These are phyloP conservation scores for Nannochloropsis salina DNA, from an alignment of 108 stramenopile genomes.

Conservation along the genomic window DNA sequence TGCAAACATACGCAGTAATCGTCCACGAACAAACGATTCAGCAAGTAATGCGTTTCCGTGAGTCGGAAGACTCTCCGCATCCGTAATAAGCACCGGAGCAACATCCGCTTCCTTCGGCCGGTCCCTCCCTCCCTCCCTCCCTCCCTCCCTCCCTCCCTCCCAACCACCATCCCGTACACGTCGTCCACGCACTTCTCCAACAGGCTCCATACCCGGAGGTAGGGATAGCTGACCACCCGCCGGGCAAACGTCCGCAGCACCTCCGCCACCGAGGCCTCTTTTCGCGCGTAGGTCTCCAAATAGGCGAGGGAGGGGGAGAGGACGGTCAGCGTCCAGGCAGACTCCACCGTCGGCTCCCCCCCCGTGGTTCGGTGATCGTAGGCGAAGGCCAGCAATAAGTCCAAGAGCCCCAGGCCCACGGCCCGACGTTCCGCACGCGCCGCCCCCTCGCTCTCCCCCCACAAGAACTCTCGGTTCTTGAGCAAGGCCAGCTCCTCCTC, in stretches of 20 bases:
- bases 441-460: neutral
- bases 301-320: slow-evolving; percentile 71
- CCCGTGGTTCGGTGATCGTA: slow-evolving; percentile 82
- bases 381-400: slow-evolving; percentile 74
- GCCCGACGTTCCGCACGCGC: neutral
- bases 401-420: slow-evolving; percentile 57
- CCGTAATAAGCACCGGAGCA: slow-evolving; percentile 70
- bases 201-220: slow-evolving; percentile 65
- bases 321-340: slow-evolving; percentile 76
- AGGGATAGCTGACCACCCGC: slow-evolving; percentile 76
- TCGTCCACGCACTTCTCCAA: slow-evolving; percentile 47
- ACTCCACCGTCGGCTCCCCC: slow-evolving; percentile 83
- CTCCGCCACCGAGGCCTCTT: slow-evolving; percentile 6
- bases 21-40: slow-evolving; percentile 59
- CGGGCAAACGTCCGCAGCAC: slow-evolving; percentile 53
- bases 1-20: slow-evolving; percentile 55
- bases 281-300: slow-evolving; percentile 60
- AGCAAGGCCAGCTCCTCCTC: neutral
- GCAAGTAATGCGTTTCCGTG: slow-evolving; percentile 73
- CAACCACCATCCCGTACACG: slow-evolving; percentile 57
- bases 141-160: slow-evolving; percentile 50
- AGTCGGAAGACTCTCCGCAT: slow-evolving; percentile 39
- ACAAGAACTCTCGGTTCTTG: neutral
- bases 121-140: neutral
- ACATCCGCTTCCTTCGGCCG: slow-evolving; percentile 49